Evolutionary conservation across 169 alveolate species (phyloP).

Genomic region (Plasmodium reichenowi): DNA sequence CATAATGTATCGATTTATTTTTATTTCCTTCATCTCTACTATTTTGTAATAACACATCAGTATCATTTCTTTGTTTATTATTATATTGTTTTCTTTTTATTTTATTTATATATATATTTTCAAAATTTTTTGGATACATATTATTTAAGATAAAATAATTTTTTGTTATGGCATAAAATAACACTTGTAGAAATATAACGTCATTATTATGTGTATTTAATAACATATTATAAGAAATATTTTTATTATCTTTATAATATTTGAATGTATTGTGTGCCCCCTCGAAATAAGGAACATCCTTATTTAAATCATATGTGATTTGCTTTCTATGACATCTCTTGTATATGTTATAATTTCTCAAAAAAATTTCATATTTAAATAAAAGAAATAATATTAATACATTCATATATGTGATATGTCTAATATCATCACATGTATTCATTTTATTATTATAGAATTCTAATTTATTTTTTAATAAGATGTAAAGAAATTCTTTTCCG

Average conservation of each 20-base stretch:
- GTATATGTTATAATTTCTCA: conserved; percentile 26
- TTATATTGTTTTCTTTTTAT: too few species aligned
- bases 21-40: too few species aligned
- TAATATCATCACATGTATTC: neutral
- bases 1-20: too few species aligned
- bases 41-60: too few species aligned
- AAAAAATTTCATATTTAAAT: conserved; percentile 41
- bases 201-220: conserved; percentile 30
- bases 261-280: too few species aligned
- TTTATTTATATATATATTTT: too few species aligned
- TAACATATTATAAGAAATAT: conserved; percentile 11
- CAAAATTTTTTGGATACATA: conserved; percentile 1
- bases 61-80: too few species aligned
- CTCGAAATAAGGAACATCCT: too few species aligned
- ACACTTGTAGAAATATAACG: neutral
- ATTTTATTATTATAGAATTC: conserved; percentile 9
- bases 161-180: conserved; percentile 36
- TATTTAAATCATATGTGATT: too few species aligned
- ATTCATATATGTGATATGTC: conserved; percentile 26
- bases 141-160: conserved; percentile 15
- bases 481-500: conserved; percentile 9
- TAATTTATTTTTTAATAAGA: neutral
- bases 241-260: conserved; percentile 4
- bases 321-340: neutral
- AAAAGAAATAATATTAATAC: conserved; percentile 42